A percentile compares a stretch with the other conserved stretches of the same genome.
Conservation (phyloP, 768 basidiomycete species). For the Calocybe gangraenosa region DNA sequence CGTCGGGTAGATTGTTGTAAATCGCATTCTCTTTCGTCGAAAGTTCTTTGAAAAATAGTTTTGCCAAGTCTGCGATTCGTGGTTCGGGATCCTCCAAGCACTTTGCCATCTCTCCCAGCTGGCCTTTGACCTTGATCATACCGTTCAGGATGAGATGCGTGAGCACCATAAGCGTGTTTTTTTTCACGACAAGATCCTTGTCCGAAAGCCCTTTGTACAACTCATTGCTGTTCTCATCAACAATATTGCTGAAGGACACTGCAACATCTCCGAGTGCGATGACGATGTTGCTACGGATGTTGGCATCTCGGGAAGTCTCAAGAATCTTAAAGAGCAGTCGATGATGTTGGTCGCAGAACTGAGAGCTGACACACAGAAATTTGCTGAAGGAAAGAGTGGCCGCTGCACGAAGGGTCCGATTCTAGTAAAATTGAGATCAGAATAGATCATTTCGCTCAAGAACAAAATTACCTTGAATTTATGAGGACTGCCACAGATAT, state of each 20-base stretch:
- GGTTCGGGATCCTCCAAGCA: conserved; percentile 90
- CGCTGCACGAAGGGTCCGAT: conserved; percentile 78
- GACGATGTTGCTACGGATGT: conserved; percentile 92
- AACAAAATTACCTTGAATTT: conserved; percentile 71
- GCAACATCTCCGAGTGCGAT: conserved; percentile 98
- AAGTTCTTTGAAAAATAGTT: conserved; percentile 94
- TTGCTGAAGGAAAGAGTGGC: conserved; percentile 91
- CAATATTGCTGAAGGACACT: conserved; percentile 94
- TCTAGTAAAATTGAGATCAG: conserved; percentile 41
- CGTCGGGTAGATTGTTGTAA: conserved; percentile 97
- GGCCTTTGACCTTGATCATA: conserved; percentile 99
- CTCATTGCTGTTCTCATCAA: conserved; percentile 96
- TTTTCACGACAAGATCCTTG: conserved; percentile 85
- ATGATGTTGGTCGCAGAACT: conserved; percentile 91
- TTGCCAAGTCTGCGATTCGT: conserved; percentile 90
- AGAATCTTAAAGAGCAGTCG: conserved; percentile 89
- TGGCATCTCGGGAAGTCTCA: conserved; percentile 85
- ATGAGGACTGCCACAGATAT: conserved; percentile 87
- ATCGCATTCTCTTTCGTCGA: conserved; percentile 98
- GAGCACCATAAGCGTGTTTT: conserved; percentile 98
- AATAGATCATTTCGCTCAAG: neutral
- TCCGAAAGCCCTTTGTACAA: conserved; percentile 94
- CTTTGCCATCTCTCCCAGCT: conserved; percentile 99
- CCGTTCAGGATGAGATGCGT: conserved; percentile 96
- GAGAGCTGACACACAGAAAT: conserved; percentile 91